Conservation (phyloP, 2,329 filamentous ascomycete genomes). For the Trichoderma brevicompactum region DNA sequence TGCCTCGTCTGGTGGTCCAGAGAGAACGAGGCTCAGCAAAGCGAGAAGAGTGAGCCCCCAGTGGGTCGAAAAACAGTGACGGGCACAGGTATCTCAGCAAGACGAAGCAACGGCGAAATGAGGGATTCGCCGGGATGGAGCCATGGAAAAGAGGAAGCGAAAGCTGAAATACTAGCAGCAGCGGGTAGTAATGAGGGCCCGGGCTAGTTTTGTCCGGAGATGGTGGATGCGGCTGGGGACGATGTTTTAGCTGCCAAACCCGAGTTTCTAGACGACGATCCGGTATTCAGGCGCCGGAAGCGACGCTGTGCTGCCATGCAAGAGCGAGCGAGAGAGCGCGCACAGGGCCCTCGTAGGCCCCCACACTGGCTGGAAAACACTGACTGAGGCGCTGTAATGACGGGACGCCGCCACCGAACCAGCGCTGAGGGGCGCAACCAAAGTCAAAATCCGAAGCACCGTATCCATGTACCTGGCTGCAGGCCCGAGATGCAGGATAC, state of each 20-base stretch:
- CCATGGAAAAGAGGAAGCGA: constrained; percentile 13
- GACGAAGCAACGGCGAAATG: constrained; percentile 16
- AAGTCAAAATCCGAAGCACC: neutral
- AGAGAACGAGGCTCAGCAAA: constrained; percentile 10
- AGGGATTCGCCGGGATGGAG: constrained; percentile 19
- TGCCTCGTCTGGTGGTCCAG: constrained; percentile 17
- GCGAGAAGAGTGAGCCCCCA: neutral
- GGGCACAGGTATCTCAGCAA: constrained; percentile 7
- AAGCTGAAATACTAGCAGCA: constrained; percentile 20
- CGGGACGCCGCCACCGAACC: constrained; percentile 19
- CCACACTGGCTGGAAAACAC: constrained; percentile 1
- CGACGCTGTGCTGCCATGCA: neutral
- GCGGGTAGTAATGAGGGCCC: constrained; percentile 13
- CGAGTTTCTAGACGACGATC: constrained; percentile 26
- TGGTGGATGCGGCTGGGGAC: constrained; percentile 13
- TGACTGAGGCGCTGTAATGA: constrained; percentile 10
- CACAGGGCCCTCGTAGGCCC: constrained; percentile 6
- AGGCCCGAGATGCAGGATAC: constrained; percentile 15
- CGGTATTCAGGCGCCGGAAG: constrained; percentile 24
- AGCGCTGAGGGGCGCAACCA: constrained; percentile 16
- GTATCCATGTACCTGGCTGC: constrained; percentile 14
- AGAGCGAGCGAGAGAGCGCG: neutral
- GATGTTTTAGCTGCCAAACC: constrained; percentile 24
- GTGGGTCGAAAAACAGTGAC: constrained; percentile 21
- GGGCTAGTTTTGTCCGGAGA: constrained; percentile 21